Conservation (phyloP, 169 alveolate species). For the Plasmodium knowlesi region DNA sequence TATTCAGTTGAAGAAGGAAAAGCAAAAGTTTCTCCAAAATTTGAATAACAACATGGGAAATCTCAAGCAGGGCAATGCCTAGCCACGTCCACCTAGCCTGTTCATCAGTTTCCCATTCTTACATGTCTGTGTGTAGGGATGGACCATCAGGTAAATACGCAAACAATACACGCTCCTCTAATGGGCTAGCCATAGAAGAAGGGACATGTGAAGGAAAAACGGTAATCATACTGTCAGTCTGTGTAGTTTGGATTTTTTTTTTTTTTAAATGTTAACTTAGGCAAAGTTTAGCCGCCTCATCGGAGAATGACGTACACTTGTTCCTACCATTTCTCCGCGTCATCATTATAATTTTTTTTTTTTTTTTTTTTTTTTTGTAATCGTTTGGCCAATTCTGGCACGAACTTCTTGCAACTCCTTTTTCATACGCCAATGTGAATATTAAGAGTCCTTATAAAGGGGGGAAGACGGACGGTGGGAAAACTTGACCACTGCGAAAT, state of each 20-base stretch:
- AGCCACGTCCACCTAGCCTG: neutral
- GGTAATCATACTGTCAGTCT: neutral
- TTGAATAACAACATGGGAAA: constrained; percentile 21
- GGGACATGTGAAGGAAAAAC: neutral
- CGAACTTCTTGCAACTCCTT: neutral
- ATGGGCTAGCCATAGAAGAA: neutral
- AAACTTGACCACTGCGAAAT: neutral
- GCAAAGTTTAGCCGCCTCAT: neutral
- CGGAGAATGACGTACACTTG: neutral
- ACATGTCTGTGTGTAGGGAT: neutral
- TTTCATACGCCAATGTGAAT: neutral
- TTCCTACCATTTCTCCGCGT: neutral
- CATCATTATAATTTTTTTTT: too few species aligned
- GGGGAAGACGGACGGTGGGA: neutral
- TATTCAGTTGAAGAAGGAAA: constrained; percentile 76
- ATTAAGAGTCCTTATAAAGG: neutral
- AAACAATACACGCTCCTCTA: neutral
- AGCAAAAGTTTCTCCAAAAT: constrained; percentile 52
- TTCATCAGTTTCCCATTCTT: neutral
- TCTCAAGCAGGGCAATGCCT: constrained; percentile 8
- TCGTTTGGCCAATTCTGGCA: neutral
- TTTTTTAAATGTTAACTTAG: neutral
- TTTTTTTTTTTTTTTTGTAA: too few species aligned
- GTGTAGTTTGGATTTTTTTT: neutral
- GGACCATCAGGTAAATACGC: too few species aligned